These are phyloP conservation scores for Scheffersomyces lignosus DNA, from an alignment of 805 yeast genomes.

Conservation along the genomic window DNA sequence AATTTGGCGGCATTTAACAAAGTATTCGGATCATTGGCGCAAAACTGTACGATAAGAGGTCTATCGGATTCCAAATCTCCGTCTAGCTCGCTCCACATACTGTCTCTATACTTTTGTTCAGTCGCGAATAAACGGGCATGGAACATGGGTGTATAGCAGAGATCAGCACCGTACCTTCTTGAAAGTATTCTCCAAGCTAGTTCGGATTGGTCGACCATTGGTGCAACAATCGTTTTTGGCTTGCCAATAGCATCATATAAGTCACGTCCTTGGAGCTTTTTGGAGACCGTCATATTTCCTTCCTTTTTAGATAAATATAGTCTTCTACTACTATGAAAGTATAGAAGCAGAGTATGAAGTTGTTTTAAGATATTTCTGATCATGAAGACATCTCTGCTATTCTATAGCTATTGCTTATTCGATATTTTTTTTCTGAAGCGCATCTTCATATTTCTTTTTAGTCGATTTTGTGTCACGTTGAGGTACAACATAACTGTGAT, in stretches of 20 bases:
- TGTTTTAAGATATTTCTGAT: too few relatives aligned
- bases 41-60: slow-evolving; percentile 91
- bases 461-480: too few relatives aligned
- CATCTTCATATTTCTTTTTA: too few relatives aligned
- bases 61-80: slow-evolving; percentile 71
- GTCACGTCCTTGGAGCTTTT: slow-evolving; percentile 55
- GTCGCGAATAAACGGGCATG: slow-evolving; percentile 91
- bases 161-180: slow-evolving; percentile 85
- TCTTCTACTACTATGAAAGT: background rate
- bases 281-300: background rate
- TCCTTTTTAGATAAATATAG: background rate
- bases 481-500: too few relatives aligned
- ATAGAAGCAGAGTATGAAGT: background rate
- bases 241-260: slow-evolving; percentile 67
- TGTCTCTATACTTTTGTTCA: slow-evolving; percentile 73
- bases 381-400: too few relatives aligned
- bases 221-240: slow-evolving; percentile 90
- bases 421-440: too few relatives aligned
- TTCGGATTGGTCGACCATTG: slow-evolving; percentile 98
- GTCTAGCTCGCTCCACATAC: slow-evolving; percentile 70
- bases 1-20: slow-evolving; percentile 76
- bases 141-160: slow-evolving; percentile 96
- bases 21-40: slow-evolving; percentile 92
- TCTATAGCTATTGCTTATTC: too few relatives aligned
- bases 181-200: slow-evolving; percentile 92